phyloP scores from a whole-genome alignment of 2,329 filamentous ascomycete genomes.

The Colletotrichum zoysiae region DNA sequence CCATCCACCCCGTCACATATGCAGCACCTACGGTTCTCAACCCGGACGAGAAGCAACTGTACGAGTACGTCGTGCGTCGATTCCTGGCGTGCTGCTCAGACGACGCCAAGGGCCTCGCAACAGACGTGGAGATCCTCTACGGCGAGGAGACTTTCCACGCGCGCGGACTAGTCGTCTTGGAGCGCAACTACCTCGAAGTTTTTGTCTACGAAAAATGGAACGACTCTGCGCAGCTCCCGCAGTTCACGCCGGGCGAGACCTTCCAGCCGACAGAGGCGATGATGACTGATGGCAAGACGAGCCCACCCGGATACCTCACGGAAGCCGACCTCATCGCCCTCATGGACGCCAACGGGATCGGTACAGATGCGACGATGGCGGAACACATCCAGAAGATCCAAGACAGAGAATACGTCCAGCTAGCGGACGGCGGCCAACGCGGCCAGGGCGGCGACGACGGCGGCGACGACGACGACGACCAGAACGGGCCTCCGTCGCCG shows the following conservation, averaged over 20 bases:
- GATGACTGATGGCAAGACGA: slow-evolving; percentile 92
- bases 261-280: slow-evolving; percentile 91
- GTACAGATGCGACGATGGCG: slow-evolving; percentile 98
- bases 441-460: slow-evolving; percentile 55
- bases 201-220: slow-evolving; percentile 98
- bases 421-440: slow-evolving; percentile 60
- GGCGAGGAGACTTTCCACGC: slow-evolving; percentile 86
- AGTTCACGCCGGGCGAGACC: slow-evolving; percentile 81
- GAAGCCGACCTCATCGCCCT: slow-evolving; percentile 95
- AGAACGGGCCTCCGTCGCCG: slow-evolving; percentile 53
- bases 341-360: slow-evolving; percentile 99
- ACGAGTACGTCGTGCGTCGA: slow-evolving; percentile 91
- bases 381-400: slow-evolving; percentile 98
- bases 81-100: slow-evolving; percentile 97
- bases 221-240: slow-evolving; percentile 84
- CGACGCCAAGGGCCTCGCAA: slow-evolving; percentile 88
- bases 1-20: slow-evolving; percentile 95
- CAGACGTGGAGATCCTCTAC: slow-evolving; percentile 86
- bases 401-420: slow-evolving; percentile 85
- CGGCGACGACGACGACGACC: slow-evolving; percentile 57
- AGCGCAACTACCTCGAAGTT: slow-evolving; percentile 93
- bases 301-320: slow-evolving; percentile 86
- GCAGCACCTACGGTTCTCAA: slow-evolving; percentile 74
- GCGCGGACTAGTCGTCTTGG: slow-evolving; percentile 85
- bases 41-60: slow-evolving; percentile 80